Evolutionary conservation across 169 alveolate species (phyloP).

Genomic region (Plasmodium sp.): DNA sequence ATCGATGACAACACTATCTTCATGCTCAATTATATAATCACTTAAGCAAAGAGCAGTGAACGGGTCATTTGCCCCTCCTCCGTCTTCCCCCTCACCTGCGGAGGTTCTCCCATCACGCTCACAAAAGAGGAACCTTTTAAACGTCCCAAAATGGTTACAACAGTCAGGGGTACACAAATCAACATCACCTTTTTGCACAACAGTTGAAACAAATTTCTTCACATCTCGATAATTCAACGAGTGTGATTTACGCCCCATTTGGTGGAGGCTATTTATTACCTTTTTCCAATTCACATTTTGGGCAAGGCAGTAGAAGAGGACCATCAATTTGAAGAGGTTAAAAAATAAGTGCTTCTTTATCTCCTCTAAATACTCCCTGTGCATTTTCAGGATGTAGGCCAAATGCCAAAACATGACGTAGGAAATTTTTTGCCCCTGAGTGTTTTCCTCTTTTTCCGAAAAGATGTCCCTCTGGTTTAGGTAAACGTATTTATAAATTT

Average conservation of each 20-base stretch:
- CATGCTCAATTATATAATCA: constrained; percentile 52
- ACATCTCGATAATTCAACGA: constrained; percentile 41
- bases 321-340: constrained; percentile 49
- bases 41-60: not conserved
- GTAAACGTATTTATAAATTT: constrained; percentile 47
- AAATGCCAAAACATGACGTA: constrained; percentile 65
- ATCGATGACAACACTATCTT: constrained; percentile 19
- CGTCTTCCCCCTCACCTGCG: not conserved
- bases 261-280: constrained; percentile 11
- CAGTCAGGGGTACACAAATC: not conserved
- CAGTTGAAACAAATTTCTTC: constrained; percentile 19
- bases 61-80: not conserved
- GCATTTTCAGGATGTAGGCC: constrained; percentile 43
- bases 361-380: constrained; percentile 26
- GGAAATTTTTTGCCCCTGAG: constrained; percentile 23
- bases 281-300: constrained; percentile 11
- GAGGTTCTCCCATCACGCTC: not conserved
- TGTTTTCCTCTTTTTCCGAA: not conserved
- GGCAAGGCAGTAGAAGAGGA: constrained; percentile 42
- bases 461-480: not conserved
- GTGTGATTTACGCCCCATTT: not conserved
- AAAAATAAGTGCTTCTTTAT: constrained; percentile 37
- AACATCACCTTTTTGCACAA: not conserved
- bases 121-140: constrained; percentile 27
- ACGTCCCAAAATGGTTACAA: constrained; percentile 3